phyloP scores from a whole-genome alignment of 1,139 yeast genomes.

The Scheffersomyces titani region DNA sequence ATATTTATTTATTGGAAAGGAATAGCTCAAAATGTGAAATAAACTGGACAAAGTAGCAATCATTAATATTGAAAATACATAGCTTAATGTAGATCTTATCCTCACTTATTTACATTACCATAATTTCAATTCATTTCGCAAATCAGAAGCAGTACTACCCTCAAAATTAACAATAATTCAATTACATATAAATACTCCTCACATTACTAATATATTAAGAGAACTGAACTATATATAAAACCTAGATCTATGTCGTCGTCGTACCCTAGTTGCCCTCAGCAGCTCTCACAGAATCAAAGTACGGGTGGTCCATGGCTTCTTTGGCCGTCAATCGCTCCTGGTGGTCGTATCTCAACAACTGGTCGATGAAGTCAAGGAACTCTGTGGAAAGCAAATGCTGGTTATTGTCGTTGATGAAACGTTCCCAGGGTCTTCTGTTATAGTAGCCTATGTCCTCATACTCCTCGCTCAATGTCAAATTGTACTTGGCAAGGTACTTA shows the following conservation, averaged over 20 bases:
- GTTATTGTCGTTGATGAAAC: constrained; percentile 76
- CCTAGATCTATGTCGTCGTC: not conserved
- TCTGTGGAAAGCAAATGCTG: constrained; percentile 67
- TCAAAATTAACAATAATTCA: not conserved
- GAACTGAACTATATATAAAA: not conserved
- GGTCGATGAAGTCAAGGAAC: constrained; percentile 81
- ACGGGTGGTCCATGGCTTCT: constrained; percentile 91
- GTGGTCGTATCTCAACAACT: constrained; percentile 86
- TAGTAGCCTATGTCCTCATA: constrained; percentile 82
- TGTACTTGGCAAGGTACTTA: constrained; percentile 73
- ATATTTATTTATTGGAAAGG: too few species aligned
- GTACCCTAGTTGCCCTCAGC: not conserved
- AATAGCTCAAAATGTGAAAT: too few species aligned
- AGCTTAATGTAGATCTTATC: too few species aligned
- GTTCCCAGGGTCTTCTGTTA: constrained; percentile 85
- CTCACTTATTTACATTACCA: too few species aligned
- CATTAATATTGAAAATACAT: too few species aligned
- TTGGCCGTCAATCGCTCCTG: constrained; percentile 91
- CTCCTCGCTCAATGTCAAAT: constrained; percentile 73
- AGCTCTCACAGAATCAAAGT: constrained; percentile 44
- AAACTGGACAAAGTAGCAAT: too few species aligned
- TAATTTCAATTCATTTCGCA: too few species aligned
- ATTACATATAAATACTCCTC: not conserved
- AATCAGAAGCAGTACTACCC: too few species aligned
- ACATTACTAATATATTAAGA: not conserved